Percentiles rank a stretch among this genome's conserved stretches.
Conservation (phyloP, 306 rosid genomes). For the Argentina anserina region DNA sequence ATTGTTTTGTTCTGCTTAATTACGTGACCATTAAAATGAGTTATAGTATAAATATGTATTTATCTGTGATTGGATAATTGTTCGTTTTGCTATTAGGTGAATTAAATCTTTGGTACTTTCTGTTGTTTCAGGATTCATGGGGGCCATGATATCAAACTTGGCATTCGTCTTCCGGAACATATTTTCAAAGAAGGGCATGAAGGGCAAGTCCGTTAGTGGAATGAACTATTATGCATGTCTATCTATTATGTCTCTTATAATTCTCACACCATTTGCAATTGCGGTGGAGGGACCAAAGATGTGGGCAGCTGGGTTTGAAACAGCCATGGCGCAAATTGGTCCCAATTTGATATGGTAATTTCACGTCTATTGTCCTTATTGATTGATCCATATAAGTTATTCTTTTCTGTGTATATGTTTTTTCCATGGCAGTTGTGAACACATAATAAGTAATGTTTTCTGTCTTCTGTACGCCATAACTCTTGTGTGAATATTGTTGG, state of each 20-base stretch:
- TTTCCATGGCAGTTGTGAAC: neutral
- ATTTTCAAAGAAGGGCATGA: conserved; percentile 88
- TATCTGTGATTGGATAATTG: neutral
- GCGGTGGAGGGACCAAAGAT: conserved; percentile 89
- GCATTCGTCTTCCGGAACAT: conserved; percentile 88
- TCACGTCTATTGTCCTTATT: neutral
- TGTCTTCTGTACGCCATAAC: neutral
- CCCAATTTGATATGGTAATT: conserved; percentile 75
- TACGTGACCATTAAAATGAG: neutral
- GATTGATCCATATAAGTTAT: neutral
- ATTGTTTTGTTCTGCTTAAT: neutral
- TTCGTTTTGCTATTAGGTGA: neutral
- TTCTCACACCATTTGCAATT: conserved; percentile 83
- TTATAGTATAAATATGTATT: neutral
- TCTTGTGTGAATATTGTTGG: neutral
- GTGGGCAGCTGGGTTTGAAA: conserved; percentile 86
- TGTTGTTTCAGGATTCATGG: conserved; percentile 72
- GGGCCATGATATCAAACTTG: conserved; percentile 93
- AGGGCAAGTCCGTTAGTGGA: conserved; percentile 88
- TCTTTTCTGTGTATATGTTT: conserved; percentile 3
- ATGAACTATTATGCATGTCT: conserved; percentile 93
- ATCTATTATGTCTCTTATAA: conserved; percentile 66
- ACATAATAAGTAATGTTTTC: neutral
- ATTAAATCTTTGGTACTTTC: neutral
- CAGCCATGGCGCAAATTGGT: conserved; percentile 66